These are phyloP conservation scores for Podila clonocystis DNA, from an alignment of 192 early-diverging fungal genomes.

Conservation along the genomic window DNA sequence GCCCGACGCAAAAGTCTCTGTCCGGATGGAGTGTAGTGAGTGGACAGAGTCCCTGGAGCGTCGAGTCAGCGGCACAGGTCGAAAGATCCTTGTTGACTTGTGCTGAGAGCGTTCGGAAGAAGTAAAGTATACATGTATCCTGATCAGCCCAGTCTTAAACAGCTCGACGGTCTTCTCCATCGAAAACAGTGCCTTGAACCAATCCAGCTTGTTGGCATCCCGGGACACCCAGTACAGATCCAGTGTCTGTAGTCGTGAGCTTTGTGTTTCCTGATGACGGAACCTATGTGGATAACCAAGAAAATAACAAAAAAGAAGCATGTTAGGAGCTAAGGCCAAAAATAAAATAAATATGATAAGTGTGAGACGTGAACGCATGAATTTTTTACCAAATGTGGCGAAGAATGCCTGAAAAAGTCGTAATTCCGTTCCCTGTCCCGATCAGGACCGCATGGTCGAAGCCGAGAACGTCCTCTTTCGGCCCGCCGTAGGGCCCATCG, in stretches of 20 bases:
- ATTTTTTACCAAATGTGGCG: slow-evolving; percentile 69
- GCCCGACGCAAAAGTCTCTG: neutral
- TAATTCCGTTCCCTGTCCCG: slow-evolving; percentile 80
- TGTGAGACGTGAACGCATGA: neutral
- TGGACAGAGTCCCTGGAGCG: neutral
- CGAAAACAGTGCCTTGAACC: slow-evolving; percentile 43
- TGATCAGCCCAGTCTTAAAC: slow-evolving; percentile 47
- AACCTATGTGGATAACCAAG: slow-evolving; percentile 35
- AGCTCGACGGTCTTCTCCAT: slow-evolving; percentile 49
- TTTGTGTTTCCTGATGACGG: slow-evolving; percentile 51
- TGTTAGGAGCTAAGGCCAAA: neutral
- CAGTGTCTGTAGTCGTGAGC: slow-evolving; percentile 37
- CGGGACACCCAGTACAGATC: slow-evolving; percentile 49
- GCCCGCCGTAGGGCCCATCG: slow-evolving; percentile 87
- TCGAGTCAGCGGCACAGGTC: slow-evolving; percentile 2
- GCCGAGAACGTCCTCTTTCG: slow-evolving; percentile 77
- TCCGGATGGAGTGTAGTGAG: neutral
- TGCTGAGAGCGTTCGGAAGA: neutral
- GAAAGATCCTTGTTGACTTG: neutral
- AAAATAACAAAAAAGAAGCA: too few species aligned
- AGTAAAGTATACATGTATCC: slow-evolving; percentile 49
- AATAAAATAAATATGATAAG: too few species aligned
- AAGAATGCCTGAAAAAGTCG: slow-evolving; percentile 77
- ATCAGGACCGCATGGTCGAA: slow-evolving; percentile 73
- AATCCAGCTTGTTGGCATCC: slow-evolving; percentile 45